A percentile compares a stretch with the other conserved stretches of the same genome.
These are phyloP conservation scores for Tolypocladium tundrense DNA, from an alignment of 2,329 filamentous ascomycete species.

Conservation along the genomic window DNA sequence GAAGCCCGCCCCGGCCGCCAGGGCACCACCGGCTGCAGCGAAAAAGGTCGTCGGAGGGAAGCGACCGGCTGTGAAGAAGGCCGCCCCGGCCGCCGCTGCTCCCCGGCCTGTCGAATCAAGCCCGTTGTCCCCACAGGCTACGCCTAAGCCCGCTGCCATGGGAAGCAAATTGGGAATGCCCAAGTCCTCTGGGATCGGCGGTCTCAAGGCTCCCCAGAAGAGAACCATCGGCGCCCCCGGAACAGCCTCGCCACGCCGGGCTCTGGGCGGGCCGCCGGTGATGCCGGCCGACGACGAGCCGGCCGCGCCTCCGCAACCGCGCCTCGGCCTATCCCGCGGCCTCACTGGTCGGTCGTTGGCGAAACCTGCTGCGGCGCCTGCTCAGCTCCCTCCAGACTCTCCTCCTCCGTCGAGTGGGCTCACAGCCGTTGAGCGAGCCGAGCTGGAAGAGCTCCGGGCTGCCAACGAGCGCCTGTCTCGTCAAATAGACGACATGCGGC, in stretches of 20 bases:
- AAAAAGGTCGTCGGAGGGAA: slow-evolving; percentile 37
- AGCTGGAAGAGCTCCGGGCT: slow-evolving; percentile 77
- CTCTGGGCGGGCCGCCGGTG: slow-evolving; percentile 34
- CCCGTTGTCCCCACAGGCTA: slow-evolving; percentile 48
- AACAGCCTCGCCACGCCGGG: slow-evolving; percentile 43
- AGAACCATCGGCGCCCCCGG: slow-evolving; percentile 38
- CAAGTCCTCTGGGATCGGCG: slow-evolving; percentile 41
- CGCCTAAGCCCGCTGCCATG: slow-evolving; percentile 35
- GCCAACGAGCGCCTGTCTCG: slow-evolving; percentile 71
- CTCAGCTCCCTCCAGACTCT: slow-evolving; percentile 40
- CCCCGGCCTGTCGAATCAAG: slow-evolving; percentile 33
- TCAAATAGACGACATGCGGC: slow-evolving; percentile 68
- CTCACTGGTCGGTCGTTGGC: slow-evolving; percentile 78
- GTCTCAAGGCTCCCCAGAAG: slow-evolving; percentile 51
- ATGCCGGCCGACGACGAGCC: slow-evolving; percentile 48
- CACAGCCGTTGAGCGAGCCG: slow-evolving; percentile 73
- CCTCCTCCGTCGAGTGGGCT: slow-evolving; percentile 56
- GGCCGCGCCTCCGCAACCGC: slow-evolving; percentile 48
- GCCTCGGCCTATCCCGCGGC: slow-evolving; percentile 61
- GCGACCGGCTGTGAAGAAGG: slow-evolving; percentile 34
- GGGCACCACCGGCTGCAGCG: slow-evolving; percentile 33
- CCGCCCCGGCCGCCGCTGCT: slow-evolving; percentile 28
- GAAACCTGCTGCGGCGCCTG: slow-evolving; percentile 52
- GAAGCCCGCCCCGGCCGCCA: slow-evolving; percentile 60
- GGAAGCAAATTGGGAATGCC: slow-evolving; percentile 45